phyloP scores from a whole-genome alignment of 768 basidiomycete species.

The Multifurca ochricompacta region DNA sequence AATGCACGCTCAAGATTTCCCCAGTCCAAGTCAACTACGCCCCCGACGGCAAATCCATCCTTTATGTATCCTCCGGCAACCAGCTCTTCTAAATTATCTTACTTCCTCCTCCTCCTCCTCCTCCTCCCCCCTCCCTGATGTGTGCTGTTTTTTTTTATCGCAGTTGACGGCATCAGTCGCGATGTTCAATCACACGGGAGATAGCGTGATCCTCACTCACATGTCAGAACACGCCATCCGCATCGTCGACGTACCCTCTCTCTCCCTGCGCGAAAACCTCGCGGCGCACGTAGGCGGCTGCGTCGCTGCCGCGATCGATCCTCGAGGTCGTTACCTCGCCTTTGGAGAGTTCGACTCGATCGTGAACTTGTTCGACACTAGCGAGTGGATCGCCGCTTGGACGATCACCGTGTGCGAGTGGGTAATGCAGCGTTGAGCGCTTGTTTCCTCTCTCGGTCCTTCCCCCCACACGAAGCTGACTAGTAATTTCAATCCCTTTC shows the following conservation, averaged over 20 bases:
- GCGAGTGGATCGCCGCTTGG: slow-evolving; percentile 73
- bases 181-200: slow-evolving; percentile 70
- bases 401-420: slow-evolving; percentile 79
- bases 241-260: slow-evolving; percentile 60
- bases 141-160: no score
- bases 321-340: slow-evolving; percentile 72
- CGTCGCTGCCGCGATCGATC: slow-evolving; percentile 66
- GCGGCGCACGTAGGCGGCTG: slow-evolving; percentile 81
- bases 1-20: slow-evolving; percentile 46
- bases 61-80: slow-evolving; percentile 55
- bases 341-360: slow-evolving; percentile 79
- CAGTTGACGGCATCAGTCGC: slow-evolving; percentile 55
- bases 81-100: slow-evolving; percentile 55
- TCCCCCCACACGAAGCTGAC: background rate
- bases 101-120: slow-evolving; percentile 19
- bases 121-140: slow-evolving; percentile 8
- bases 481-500: background rate
- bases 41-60: slow-evolving; percentile 58
- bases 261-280: slow-evolving; percentile 49
- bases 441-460: no score
- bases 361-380: slow-evolving; percentile 70
- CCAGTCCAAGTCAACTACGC: slow-evolving; percentile 64
- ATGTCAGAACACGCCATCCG: slow-evolving; percentile 57
- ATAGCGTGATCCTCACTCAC: slow-evolving; percentile 60
- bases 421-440: slow-evolving; percentile 28